Evolutionary conservation across 129 eudicot genomes (phyloP).

Genomic region (Glebionis coronaria): DNA sequence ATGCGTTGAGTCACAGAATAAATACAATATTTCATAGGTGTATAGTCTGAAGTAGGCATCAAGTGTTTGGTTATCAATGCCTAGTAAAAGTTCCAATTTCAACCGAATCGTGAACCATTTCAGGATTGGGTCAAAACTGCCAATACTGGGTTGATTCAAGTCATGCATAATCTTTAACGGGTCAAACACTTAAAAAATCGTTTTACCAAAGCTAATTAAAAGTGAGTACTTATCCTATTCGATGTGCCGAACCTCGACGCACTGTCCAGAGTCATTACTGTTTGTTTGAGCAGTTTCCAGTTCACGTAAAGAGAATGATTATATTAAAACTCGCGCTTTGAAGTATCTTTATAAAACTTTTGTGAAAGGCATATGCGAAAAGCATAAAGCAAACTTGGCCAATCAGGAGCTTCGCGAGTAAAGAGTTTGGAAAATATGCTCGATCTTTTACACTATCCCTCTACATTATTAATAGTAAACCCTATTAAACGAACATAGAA

Average conservation of each 20-base stretch:
- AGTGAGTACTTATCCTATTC: too few relatives aligned
- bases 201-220: too few relatives aligned
- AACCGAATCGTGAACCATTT: neutral
- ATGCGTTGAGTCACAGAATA: neutral
- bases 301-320: too few relatives aligned
- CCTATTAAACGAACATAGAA: constrained; percentile 31
- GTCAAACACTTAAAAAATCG: neutral
- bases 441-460: too few relatives aligned
- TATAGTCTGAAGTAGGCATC: neutral
- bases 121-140: too few relatives aligned
- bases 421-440: constrained; percentile 60
- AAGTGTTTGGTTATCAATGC: neutral
- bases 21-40: neutral
- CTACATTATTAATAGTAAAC: constrained; percentile 75
- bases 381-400: constrained; percentile 92
- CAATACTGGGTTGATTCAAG: neutral
- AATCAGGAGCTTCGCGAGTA: constrained; percentile 62
- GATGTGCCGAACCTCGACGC: too few relatives aligned
- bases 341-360: too few relatives aligned
- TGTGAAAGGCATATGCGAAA: too few relatives aligned
- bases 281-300: too few relatives aligned
- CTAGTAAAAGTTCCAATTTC: neutral
- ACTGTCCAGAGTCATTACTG: too few relatives aligned
- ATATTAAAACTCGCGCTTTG: too few relatives aligned
- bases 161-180: neutral